Base-by-base conservation (phyloP, 306 rosid genomes). In the Delonix regia region DNA sequence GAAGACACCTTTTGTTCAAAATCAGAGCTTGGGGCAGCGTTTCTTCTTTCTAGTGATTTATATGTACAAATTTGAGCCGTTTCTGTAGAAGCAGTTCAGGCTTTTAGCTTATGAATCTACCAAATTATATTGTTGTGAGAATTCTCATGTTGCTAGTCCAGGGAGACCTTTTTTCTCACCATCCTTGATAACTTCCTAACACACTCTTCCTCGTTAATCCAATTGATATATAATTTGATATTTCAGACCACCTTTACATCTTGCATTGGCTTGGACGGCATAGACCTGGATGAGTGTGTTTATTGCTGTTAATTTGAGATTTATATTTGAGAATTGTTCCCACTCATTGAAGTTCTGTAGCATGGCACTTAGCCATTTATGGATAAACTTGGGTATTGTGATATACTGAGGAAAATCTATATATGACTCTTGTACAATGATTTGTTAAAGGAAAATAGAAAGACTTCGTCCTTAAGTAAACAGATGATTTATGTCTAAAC, bases 401-500 rank as follows among this genome's bases (percentile, higher is more conserved):
- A 62, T 33, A 62, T 33, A 34, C 45, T 34, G 22, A 33, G 69
- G 69, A 62, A 62, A 62, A 34, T 16, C 8, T 18, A 18, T 7
- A 7, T 62, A 33, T 7, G 34, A 9, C 24, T 62, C 69, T 51
- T 21, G 21, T 21, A 4, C n/a, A 64, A 63, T 33, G 45, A 33
- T 34, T 34, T 63, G 45, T 63, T 63, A 18, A 2, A 28, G 25
- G 44, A 27, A 5, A 16, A 12, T 28, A 21, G 14, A 27, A 59
- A 59, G 69, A 18, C 67, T 8, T 16, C 24, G 57, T 41, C 51
- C 52, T 10, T 15, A 15, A 41, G 19, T 74, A 18, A 42, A 44
- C 25, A 12, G 44, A 47, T 25, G 44, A 21, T 47, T 83, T 63
- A 25, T 62, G 78, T 69, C 2, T 78, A 15, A 44, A 78, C 91